phyloP scores from a whole-genome alignment of 306 rosid species.

The Quercus agrifolia region DNA sequence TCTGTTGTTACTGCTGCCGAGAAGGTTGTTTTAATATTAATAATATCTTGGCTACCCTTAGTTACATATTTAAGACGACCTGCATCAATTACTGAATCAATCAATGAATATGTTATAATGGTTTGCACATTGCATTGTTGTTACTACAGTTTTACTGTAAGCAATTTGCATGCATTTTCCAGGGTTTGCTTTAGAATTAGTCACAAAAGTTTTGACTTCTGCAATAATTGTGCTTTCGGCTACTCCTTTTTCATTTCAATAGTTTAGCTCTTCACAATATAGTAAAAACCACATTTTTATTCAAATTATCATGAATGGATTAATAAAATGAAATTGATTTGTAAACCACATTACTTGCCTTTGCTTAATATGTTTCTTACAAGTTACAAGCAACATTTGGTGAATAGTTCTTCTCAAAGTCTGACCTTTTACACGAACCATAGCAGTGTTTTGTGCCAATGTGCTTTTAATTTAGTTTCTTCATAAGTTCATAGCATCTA shows the following conservation, averaged over 20 bases:
- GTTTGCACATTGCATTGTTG: background rate
- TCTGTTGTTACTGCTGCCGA: conserved; percentile 87
- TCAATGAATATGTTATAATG: background rate
- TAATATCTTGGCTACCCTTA: background rate
- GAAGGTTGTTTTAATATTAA: conserved; percentile 47
- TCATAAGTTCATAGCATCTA: background rate
- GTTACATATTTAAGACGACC: background rate
- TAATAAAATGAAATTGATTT: background rate
- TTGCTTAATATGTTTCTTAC: background rate
- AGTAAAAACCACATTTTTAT: background rate
- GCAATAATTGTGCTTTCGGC: too few relatives aligned
- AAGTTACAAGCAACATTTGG: background rate
- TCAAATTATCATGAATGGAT: background rate
- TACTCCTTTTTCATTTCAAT: too few relatives aligned
- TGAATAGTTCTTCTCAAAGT: background rate
- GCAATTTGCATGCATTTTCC: background rate
- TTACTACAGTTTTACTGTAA: background rate
- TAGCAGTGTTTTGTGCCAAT: background rate
- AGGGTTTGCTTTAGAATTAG: background rate
- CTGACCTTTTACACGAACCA: background rate
- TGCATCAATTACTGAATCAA: background rate
- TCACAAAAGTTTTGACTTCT: background rate
- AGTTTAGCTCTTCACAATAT: background rate
- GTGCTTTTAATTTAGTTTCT: background rate
- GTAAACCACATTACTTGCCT: background rate